A percentile compares a stretch with the other conserved stretches of the same genome.
Conservation (phyloP, 495 filamentous ascomycete genomes). For the Aspergillus cavernicola region DNA sequence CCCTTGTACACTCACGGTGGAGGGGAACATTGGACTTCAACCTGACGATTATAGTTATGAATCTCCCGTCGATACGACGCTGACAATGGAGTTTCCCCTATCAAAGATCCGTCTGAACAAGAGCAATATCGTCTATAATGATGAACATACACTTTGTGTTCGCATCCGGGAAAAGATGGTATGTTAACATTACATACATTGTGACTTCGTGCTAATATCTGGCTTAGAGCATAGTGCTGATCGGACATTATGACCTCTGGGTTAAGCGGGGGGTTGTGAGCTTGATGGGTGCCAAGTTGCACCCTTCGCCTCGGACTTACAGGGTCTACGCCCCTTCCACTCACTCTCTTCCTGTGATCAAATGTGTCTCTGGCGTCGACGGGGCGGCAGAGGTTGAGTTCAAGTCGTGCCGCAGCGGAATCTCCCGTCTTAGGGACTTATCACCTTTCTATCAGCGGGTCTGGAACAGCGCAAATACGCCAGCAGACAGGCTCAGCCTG, state of each 20-base stretch:
- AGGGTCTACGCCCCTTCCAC: conserved; percentile 71
- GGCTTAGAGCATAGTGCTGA: conserved; percentile 57
- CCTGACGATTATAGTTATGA: conserved; percentile 29
- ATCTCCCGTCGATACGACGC: conserved; percentile 28
- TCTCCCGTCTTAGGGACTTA: conserved; percentile 56
- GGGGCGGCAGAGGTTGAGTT: conserved; percentile 50
- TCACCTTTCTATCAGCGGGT: conserved; percentile 68
- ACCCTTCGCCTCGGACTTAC: conserved; percentile 46
- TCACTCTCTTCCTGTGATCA: conserved; percentile 71
- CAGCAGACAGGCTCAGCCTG: conserved; percentile 37
- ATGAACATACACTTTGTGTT: conserved; percentile 38
- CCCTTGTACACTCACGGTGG: neutral
- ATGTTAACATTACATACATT: neutral
- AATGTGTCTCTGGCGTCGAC: conserved; percentile 46
- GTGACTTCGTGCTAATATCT: conserved; percentile 14
- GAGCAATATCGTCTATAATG: conserved; percentile 38
- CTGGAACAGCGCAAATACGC: conserved; percentile 59
- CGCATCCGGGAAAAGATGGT: conserved; percentile 44
- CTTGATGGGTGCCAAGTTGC: conserved; percentile 61
- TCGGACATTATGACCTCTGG: conserved; percentile 73
- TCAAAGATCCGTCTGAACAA: conserved; percentile 41
- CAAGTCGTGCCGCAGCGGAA: conserved; percentile 48
- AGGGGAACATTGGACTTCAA: neutral
- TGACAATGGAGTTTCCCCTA: conserved; percentile 39
- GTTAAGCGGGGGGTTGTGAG: conserved; percentile 62